Evolutionary conservation across 2,329 filamentous ascomycete genomes (phyloP).

Genomic region (Teratosphaeria gauchensis): DNA sequence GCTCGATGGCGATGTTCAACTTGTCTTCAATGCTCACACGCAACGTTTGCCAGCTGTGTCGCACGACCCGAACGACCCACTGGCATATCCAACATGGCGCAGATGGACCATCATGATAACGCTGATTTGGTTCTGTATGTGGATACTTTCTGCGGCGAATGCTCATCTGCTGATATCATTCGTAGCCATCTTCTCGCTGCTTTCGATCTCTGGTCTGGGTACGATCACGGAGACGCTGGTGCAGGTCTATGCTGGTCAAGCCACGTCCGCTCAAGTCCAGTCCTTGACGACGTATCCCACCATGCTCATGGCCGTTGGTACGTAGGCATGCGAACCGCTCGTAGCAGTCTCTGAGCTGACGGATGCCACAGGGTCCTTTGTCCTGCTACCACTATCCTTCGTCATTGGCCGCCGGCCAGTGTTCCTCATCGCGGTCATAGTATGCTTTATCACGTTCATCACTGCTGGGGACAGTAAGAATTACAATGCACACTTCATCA

Average conservation of each 20-base stretch:
- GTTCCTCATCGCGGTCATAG: constrained; percentile 15
- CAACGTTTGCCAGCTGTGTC: neutral
- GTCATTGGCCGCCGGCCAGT: constrained; percentile 25
- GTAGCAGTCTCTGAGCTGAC: neutral
- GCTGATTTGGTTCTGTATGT: neutral
- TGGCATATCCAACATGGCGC: neutral
- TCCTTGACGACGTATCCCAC: neutral
- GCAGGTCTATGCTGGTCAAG: neutral
- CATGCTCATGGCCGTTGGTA: constrained; percentile 1
- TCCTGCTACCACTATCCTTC: constrained; percentile 19
- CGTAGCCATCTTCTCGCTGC: neutral
- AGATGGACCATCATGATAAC: neutral
- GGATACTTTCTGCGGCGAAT: neutral
- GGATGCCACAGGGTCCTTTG: neutral
- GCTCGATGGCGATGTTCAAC: neutral
- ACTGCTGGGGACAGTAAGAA: constrained; percentile 25
- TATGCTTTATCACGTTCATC: constrained; percentile 27
- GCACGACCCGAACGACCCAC: neutral
- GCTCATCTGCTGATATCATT: neutral
- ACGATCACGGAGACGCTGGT: neutral
- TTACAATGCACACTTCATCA: constrained; percentile 29
- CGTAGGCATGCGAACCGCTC: neutral
- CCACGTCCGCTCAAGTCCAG: neutral
- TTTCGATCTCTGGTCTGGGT: neutral
- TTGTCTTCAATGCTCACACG: neutral